Conservation (phyloP, 2,329 filamentous ascomycete species). For the Samsoniella hepiali region DNA sequence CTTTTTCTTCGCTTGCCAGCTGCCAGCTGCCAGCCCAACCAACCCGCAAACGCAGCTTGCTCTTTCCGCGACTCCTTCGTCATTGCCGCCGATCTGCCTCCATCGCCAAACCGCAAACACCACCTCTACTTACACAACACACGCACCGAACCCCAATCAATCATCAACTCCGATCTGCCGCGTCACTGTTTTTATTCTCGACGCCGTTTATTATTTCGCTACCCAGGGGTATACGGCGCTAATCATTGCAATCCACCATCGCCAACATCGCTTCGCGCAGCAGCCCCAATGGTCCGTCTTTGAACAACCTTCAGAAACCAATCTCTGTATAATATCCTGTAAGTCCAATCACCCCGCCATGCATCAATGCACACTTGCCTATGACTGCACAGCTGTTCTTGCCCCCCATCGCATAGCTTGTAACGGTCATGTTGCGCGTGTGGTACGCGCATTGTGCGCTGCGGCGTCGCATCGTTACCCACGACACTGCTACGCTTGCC, state of each 20-base stretch:
- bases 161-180: neutral
- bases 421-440: neutral
- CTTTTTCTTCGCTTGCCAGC: neutral
- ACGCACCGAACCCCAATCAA: neutral
- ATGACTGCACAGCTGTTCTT: neutral
- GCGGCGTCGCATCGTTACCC: neutral
- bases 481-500: neutral
- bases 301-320: neutral
- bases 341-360: neutral
- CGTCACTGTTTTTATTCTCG: neutral
- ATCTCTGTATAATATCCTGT: constrained; percentile 3
- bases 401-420: neutral
- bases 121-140: neutral
- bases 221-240: neutral
- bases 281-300: neutral
- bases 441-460: neutral
- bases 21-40: constrained; percentile 3
- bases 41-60: constrained; percentile 1
- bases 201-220: neutral
- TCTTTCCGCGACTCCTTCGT: constrained; percentile 7
- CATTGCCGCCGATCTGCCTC: constrained; percentile 9
- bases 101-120: neutral
- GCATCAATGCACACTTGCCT: neutral
- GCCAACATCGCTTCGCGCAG: neutral
- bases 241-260: neutral